phyloP scores from a whole-genome alignment of 768 basidiomycete species.

The Suillus americanus region DNA sequence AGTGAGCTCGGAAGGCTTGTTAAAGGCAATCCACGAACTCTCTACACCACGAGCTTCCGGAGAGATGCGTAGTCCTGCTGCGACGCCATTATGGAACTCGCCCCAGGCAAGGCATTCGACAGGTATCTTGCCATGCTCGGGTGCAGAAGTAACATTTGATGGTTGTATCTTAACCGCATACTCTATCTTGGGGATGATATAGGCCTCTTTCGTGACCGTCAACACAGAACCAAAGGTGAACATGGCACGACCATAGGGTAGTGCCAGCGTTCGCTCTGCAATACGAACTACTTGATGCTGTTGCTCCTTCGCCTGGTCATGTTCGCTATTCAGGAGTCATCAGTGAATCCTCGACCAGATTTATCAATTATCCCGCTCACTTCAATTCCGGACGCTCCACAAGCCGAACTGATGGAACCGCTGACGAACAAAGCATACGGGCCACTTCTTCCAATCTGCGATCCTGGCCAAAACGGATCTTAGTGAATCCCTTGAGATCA shows the following conservation, averaged over 20 bases:
- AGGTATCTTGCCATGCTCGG: conserved; percentile 72
- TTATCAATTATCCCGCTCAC: conserved; percentile 37
- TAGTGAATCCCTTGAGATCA: conserved; percentile 69
- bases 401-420: conserved; percentile 61
- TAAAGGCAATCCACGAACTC: conserved; percentile 95
- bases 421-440: conserved; percentile 84
- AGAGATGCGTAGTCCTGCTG: conserved; percentile 83
- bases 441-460: conserved; percentile 88
- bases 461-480: conserved; percentile 89
- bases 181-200: conserved; percentile 77
- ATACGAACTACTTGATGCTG: conserved; percentile 79
- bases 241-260: conserved; percentile 88
- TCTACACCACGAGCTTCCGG: conserved; percentile 76
- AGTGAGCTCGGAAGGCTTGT: conserved; percentile 87
- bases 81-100: conserved; percentile 98
- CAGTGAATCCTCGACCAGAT: neutral
- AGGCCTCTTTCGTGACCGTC: conserved; percentile 74
- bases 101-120: conserved; percentile 83
- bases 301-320: conserved; percentile 84
- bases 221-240: conserved; percentile 87
- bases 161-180: conserved; percentile 75
- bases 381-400: conserved; percentile 70
- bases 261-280: conserved; percentile 84
- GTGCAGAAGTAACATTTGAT: conserved; percentile 58
- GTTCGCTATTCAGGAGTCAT: conserved; percentile 56